Conservation (phyloP, 805 yeast species). For the Monosporozyma aerobia region DNA sequence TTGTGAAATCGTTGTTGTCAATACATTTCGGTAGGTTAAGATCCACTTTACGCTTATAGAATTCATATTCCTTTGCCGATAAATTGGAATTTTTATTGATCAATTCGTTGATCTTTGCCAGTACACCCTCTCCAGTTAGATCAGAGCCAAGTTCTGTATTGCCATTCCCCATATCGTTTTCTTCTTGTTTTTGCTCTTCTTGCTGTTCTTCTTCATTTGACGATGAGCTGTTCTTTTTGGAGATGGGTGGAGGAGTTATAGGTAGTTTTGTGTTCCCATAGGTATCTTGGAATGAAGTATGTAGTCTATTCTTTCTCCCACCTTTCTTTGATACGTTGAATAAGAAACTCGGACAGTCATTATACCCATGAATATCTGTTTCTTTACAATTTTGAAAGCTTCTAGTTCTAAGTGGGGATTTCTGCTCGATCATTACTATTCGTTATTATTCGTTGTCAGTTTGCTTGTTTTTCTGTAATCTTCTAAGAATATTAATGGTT, state of each 20-base stretch:
- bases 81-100: slow-evolving; percentile 27
- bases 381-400: slow-evolving; percentile 35
- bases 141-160: background rate
- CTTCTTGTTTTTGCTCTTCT: no score
- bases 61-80: slow-evolving; percentile 35
- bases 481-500: no score
- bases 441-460: no score
- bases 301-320: slow-evolving; percentile 2
- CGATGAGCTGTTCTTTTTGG: background rate
- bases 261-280: slow-evolving; percentile 16
- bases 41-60: slow-evolving; percentile 36
- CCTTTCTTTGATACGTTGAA: slow-evolving; percentile 17
- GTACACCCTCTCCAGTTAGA: slow-evolving; percentile 11
- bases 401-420: slow-evolving; percentile 3
- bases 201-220: no score
- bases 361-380: slow-evolving; percentile 35
- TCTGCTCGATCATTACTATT: background rate
- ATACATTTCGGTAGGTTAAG: slow-evolving; percentile 22
- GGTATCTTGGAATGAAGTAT: slow-evolving; percentile 9
- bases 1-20: slow-evolving; percentile 20
- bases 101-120: slow-evolving; percentile 18
- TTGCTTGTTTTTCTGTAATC: no score
- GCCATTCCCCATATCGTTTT: slow-evolving; percentile 1
- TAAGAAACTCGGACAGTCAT: slow-evolving; percentile 34
- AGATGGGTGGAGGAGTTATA: slow-evolving; percentile 13